Conservation (phyloP, 1,139 yeast genomes). For the Geotrichum bryndzae region DNA sequence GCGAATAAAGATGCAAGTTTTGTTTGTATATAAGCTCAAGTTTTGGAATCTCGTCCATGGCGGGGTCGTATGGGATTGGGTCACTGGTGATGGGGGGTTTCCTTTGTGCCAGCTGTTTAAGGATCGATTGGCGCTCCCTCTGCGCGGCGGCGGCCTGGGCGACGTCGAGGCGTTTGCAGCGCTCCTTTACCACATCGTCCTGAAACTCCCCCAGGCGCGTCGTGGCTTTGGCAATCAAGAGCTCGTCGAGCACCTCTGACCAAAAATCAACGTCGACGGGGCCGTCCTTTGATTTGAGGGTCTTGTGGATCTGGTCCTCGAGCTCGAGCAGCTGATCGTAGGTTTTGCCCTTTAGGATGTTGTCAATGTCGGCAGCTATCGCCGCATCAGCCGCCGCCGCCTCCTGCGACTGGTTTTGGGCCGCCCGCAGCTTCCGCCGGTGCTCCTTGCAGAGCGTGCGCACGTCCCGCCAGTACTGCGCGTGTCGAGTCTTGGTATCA, state of each 20-base stretch:
- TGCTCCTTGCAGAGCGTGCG: slow-evolving; percentile 15
- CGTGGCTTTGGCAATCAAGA: slow-evolving; percentile 26
- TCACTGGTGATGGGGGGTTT: background rate
- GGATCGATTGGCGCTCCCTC: slow-evolving; percentile 13
- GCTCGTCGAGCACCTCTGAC: slow-evolving; percentile 29
- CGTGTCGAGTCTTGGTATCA: slow-evolving; percentile 21
- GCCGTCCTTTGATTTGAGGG: slow-evolving; percentile 23
- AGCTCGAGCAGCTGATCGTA: slow-evolving; percentile 27
- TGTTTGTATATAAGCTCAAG: background rate
- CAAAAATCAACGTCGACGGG: slow-evolving; percentile 34
- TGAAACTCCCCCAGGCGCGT: slow-evolving; percentile 22
- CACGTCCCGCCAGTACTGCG: slow-evolving; percentile 26
- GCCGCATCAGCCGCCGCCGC: slow-evolving; percentile 15
- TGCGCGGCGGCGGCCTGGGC: slow-evolving; percentile 19
- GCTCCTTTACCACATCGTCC: slow-evolving; percentile 19
- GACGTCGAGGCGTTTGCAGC: slow-evolving; percentile 19
- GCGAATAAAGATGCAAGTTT: background rate
- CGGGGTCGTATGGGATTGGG: slow-evolving; percentile 15
- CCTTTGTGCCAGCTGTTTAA: slow-evolving; percentile 3
- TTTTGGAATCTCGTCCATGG: slow-evolving; percentile 18
- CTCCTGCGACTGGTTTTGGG: background rate
- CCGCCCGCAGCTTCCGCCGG: background rate
- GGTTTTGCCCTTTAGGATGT: slow-evolving; percentile 28
- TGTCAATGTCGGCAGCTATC: slow-evolving; percentile 30
- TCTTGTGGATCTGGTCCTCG: slow-evolving; percentile 24